Percentiles rank a stretch among this genome's conserved stretches.
Conservation (phyloP, 352 stramenopile genomes). For the Pythium brachiatum region DNA sequence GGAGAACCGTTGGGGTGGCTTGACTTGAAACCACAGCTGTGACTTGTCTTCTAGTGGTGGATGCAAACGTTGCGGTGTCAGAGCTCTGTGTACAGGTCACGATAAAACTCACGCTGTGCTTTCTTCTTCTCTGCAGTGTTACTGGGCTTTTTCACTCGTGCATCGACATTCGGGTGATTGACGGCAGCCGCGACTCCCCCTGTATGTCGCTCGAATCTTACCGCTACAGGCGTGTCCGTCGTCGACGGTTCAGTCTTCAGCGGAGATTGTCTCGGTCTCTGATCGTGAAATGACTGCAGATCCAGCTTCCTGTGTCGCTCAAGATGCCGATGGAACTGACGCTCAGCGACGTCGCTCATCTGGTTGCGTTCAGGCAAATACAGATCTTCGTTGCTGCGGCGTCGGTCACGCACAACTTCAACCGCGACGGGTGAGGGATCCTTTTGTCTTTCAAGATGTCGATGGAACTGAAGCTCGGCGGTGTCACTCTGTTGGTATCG, state of each 20-base stretch:
- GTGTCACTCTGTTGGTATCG: too few relatives aligned
- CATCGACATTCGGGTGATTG: neutral
- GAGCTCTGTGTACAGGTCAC: conserved; percentile 18
- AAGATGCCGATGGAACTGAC: conserved; percentile 13
- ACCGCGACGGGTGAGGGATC: neutral
- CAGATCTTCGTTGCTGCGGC: conserved; percentile 12
- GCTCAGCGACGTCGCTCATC: conserved; percentile 9
- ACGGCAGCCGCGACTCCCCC: too few relatives aligned
- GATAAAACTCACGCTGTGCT: conserved; percentile 17
- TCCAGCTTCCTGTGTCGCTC: conserved; percentile 3
- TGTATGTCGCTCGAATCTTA: too few relatives aligned
- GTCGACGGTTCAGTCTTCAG: neutral
- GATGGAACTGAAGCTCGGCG: too few relatives aligned
- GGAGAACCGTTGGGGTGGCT: too few relatives aligned
- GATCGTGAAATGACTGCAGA: neutral
- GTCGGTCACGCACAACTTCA: neutral
- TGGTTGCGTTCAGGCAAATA: conserved; percentile 8
- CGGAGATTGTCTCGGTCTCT: neutral
- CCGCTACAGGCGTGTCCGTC: neutral
- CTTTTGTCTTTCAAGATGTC: neutral
- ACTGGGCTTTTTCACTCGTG: neutral
- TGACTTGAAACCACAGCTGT: too few relatives aligned
- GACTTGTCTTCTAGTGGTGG: too few relatives aligned
- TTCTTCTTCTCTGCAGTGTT: neutral
- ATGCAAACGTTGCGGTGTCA: too few relatives aligned